Evolutionary conservation across 768 basidiomycete genomes (phyloP), one percentile per base, ranked within the genome.

Genomic region (Chalciporus chontae): DNA sequence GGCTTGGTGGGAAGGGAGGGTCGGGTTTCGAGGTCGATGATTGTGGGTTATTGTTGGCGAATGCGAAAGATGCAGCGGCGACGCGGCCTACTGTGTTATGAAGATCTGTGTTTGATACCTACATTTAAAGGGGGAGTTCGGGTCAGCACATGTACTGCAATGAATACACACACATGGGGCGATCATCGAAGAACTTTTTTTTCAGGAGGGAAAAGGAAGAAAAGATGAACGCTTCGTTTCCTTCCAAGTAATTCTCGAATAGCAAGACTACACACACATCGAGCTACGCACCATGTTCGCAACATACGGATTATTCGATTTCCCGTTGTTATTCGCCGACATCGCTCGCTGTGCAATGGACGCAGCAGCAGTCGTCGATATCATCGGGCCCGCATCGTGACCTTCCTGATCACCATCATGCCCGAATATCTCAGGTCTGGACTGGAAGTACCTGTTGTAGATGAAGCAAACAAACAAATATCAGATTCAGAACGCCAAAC

Each of bases 351-450:
- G 73, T 4, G 75, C 71, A 17, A 72, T 74, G 23, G 78, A 72
- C 15, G 72, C 70, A 15, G 70, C 71, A 8, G 65, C 59, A 2
- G 70, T 31, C 40, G 58, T 56, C 44, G 53, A 63, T 50, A 60
- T 39, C 7, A 48, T 52, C 38, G 51, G 47, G 15, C 55, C 55
- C 56, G 41, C 58, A 36, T 64, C 50, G 44, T 56, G 45, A 38
- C 59, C 57, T 42, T 50, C 60, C 47, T 59, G 55, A 48, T 46
- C 50, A 18, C 53, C 56, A 53, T 51, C 62, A 39, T 52, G 45
- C n/a, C 73, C 71, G 19, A 84, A 72, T 27, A 87, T 71, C 50
- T 86, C 84, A 37, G 85, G 86, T 38, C 87, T 83, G 24, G 85
- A 79, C 40, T 78, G 71, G 67, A 89, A 89, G 70, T 89, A 89